A percentile compares a stretch with the other conserved stretches of the same genome.
Conservation (phyloP, 2,329 filamentous ascomycete genomes). For the Sporothrix phasma region DNA sequence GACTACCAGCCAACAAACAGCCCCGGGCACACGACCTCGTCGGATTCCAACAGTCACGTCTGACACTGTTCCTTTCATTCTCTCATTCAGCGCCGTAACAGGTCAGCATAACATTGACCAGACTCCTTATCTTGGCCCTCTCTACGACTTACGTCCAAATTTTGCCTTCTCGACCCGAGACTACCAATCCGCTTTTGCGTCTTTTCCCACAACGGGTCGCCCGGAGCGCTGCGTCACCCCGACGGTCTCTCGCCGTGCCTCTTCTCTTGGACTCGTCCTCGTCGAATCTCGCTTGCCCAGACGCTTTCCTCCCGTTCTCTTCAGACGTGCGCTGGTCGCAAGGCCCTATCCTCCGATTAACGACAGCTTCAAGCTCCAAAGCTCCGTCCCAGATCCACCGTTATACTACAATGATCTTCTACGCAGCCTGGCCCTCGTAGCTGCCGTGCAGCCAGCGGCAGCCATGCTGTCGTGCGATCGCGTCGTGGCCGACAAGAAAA, state of each 20-base stretch:
- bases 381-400: not conserved
- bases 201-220: not conserved
- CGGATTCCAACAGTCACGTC: not conserved
- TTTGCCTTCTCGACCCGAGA: not conserved
- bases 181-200: not conserved
- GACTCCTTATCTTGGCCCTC: not conserved
- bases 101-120: too few species aligned
- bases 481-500: constrained; percentile 46
- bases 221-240: not conserved
- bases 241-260: not conserved
- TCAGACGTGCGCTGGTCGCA: not conserved
- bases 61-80: not conserved
- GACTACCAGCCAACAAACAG: not conserved
- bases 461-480: constrained; percentile 53
- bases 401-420: constrained; percentile 7
- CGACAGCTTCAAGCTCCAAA: not conserved
- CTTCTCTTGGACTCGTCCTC: not conserved
- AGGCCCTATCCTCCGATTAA: not conserved
- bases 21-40: not conserved
- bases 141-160: not conserved
- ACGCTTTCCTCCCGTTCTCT: not conserved
- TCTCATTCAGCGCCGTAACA: not conserved
- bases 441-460: constrained; percentile 19
- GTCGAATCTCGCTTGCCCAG: too few species aligned
- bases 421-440: constrained; percentile 11